Base-by-base conservation (phyloP, 768 basidiomycete genomes). In the Kwoniella heveanensis region DNA sequence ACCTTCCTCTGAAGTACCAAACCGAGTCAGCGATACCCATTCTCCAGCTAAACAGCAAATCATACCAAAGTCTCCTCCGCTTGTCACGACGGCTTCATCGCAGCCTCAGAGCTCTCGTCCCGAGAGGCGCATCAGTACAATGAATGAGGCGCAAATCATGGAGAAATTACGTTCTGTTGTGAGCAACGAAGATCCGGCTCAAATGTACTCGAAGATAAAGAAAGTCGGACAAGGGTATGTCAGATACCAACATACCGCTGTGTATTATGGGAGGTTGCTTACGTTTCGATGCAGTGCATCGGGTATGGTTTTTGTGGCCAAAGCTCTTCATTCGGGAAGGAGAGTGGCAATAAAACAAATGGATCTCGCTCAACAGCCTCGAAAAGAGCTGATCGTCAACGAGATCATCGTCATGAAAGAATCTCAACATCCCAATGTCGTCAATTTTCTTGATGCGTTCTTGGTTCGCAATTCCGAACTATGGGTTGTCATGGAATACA, bases 401-500 rank as follows among this genome's bases (percentile, higher is more conserved):
- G 93, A 97, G 81, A 97, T 96, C 70, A 83, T 97, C 65, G 96
- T 99, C 70, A 98, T 99, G 95, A 95, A 93, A 80, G 96, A 94
- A 80, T 92, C 91, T 26, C 91, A 93, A 67, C 93, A 96, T 78
- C 91, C 92, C 29, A 97, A 96, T 74, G 94, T 97, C 62, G 93
- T 97, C 83, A 95, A 95, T 81, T 97, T 91, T 81, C 81, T 95
- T 46, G 90, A 95, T 6, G 87, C 90, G 24, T 96, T 93, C 80
- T 85, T 97, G 48, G 86, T 96, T 57, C 90, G 89, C 81, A 88
- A 84, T 77, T 88, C 85, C 56, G 92, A 95, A 76, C 84, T 99
- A 2, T 98, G 96, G 96, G 93, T 99, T 39, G 92, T 98, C 60
- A 98, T 99, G 96, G 96, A 97, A 82, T 97, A 94, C 81, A 98